Evolutionary conservation across 192 early-diverging fungal species (phyloP), one percentile per base, ranked within the genome.

Genomic region (Spinellus fusiger): DNA sequence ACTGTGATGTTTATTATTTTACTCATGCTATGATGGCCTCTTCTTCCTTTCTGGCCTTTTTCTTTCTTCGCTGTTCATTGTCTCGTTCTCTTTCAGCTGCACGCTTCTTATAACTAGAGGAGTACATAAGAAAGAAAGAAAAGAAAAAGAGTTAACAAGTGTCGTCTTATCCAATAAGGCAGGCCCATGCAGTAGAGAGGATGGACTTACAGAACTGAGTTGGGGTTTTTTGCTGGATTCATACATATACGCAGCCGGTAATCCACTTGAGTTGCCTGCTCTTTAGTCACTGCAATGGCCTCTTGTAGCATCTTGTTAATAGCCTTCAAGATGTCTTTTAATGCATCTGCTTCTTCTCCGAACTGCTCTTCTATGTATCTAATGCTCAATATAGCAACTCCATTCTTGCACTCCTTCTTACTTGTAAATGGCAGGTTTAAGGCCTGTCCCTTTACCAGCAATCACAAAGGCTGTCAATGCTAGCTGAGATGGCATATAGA

Each of bases 401-500:
- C 22, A 18, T 22, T 16, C 52, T 25, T 28, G 31, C 0, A 68
- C 33, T 13, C 18, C 26, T 27, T 25, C 54, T 32, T 50, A 40
- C 53, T 16, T 49, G 44, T 56, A 18, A 32, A 56, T 44, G 5
- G 29, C 26, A 18, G 5, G 28, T 29, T 86, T 77, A 32, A 81
- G 71, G 2, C 75, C 73, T 55, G 78, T 75, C 9, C 82, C 69
- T 40, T 69, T 73, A 5, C 80, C 75, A 6, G 89, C 82, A 53
- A 89, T 68, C 68, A 77, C 76, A 64, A 87, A 66, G 15, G 80
- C 77, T 4, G 84, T 84, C 59, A 91, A 51, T 1, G 88, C 88
- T 57, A 89, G 84, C 75, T 91, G 89, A 4, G 88, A 75, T 32
- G 89, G 86, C 64, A 87, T 85, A 65, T 89, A 91, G 32, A 84